Evolutionary conservation across 352 stramenopile species (phyloP), one percentile per base, ranked within the genome.

Genomic region (Phytophthora multivora): DNA sequence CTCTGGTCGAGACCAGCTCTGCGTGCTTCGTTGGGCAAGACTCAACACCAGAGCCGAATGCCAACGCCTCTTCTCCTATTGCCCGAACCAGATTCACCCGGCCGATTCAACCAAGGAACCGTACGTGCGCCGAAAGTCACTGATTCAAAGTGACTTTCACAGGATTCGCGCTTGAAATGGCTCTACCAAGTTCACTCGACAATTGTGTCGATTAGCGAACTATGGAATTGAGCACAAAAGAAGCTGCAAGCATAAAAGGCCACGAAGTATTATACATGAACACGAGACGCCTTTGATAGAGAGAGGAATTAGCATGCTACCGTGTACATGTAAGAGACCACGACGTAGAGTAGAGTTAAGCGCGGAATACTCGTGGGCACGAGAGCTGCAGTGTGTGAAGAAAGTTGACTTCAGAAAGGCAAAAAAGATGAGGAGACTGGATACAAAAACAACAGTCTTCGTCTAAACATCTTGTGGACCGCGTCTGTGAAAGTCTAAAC

Each of bases 1-100:
- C 36, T 19, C 56, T 64, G 56, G 19, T 66, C 41, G 48, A 25
- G 59, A 66, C 59, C 59, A 66, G 59, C 57, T 36, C 39, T 25
- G 5, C 33, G 31, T 13, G 30, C 47, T 53, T 23, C 16, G 6
- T 23, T 30, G 33, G 59, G 50, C 59, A 66, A 45, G 59, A 66
- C 42, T 66, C 59, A 66, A 55, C 59, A 66, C 12, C 1, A 39
- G 38, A 49, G n/a, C 28, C 21, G 30, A 19, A 12, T 53, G 18
- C 30, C 15, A 21, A 35, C 48, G 57, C 6, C 50, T 66, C 51
- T 60, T 61, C 41, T 66, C 35, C 41, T 56, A 48, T n/a, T 39
- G 25, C 35, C 49, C 21, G 7, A 66, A 21, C 40, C 58, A 66
- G 58, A 61, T 66, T 54, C 59, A 57, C 28, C 16, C 54, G 43